Conservation (phyloP, 2,329 filamentous ascomycete genomes). For the Monilinia fructigena region DNA sequence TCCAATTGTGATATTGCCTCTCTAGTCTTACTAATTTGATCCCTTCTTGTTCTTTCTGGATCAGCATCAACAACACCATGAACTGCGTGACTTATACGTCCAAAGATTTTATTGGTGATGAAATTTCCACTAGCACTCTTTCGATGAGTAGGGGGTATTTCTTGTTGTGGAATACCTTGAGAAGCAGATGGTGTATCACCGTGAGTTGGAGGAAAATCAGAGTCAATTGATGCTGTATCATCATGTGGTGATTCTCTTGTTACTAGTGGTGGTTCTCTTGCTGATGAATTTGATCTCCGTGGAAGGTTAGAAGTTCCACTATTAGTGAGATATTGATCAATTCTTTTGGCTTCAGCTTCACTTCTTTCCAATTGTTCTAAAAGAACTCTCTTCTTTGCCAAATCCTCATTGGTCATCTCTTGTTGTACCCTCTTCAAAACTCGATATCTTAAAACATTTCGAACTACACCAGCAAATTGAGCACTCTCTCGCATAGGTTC, state of each 20-base stretch:
- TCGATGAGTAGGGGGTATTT: slow-evolving; percentile 58
- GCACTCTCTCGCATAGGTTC: slow-evolving; percentile 98
- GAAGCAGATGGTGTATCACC: slow-evolving; percentile 73
- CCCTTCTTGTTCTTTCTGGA: slow-evolving; percentile 85
- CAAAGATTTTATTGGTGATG: slow-evolving; percentile 91
- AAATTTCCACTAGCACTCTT: slow-evolving; percentile 85
- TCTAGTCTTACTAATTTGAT: slow-evolving; percentile 92
- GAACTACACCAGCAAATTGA: slow-evolving; percentile 93
- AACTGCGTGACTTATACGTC: slow-evolving; percentile 89
- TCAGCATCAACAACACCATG: slow-evolving; percentile 96
- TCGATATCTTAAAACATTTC: slow-evolving; percentile 82
- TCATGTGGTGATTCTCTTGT: slow-evolving; percentile 58
- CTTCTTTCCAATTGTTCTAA: slow-evolving; percentile 90
- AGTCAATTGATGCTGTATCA: slow-evolving; percentile 88
- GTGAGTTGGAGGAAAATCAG: slow-evolving; percentile 89
- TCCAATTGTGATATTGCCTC: slow-evolving; percentile 85
- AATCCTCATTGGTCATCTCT: slow-evolving; percentile 92
- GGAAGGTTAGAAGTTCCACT: slow-evolving; percentile 63
- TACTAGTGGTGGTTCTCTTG: slow-evolving; percentile 50
- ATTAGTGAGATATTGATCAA: slow-evolving; percentile 85
- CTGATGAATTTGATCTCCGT: slow-evolving; percentile 63
- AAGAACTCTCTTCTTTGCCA: slow-evolving; percentile 79
- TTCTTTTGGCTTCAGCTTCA: slow-evolving; percentile 86
- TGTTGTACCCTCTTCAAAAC: slow-evolving; percentile 94
- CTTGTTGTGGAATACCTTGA: slow-evolving; percentile 64